Base-by-base conservation (phyloP, 2,329 filamentous ascomycete species). In the Fusarium pseudonygamai region DNA sequence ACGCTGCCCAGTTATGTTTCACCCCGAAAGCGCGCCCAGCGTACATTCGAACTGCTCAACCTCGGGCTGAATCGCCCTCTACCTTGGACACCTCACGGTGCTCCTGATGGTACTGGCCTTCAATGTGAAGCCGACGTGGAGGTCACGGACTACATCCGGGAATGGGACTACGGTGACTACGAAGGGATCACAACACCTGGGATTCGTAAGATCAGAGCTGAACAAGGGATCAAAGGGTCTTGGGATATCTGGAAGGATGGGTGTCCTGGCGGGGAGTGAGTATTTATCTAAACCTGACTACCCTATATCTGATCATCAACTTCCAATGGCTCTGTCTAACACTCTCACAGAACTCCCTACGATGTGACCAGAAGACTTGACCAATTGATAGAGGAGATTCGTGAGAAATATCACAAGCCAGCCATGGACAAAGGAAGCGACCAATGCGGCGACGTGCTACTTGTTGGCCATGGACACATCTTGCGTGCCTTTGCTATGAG, bases 241-340 rank as follows among this genome's bases (percentile, higher is more conserved):
- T 97, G 94, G 94, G 93, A 96, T 83, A 97, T 97, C 73, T 97
- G 94, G 94, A 86, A 85, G n/a, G 94, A 97, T 79, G 94, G 94
- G 1, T 97, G 94, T 82, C 92, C 92, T 3, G 93, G 91, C 7
- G 95, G 95, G 80, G 94, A 97, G 92, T 93, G 83, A 81, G 90
- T 87, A n/a, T 42, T 12, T 28, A 11, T 18, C 9, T 16, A 36
- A 58, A 20, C 13, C 4, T 11, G 22, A 3, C 22, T 69, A 73
- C 62, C 67, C 69, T 67, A 40, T 26, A 69, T 34, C 8, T 6
- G 18, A 16, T 10, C 4, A 28, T 16, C 13, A 22, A 14, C 15
- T 7, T 30, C 18, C 18, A 30, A 58, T 22, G 8, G 45, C 32
- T 32, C 24, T 18, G 22, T 32, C 70, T 76, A 46, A 78, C 70